These are phyloP conservation scores for Phlebopus sp. DNA, from an alignment of 1,284 basidiomycete genomes.

Conservation along the genomic window DNA sequence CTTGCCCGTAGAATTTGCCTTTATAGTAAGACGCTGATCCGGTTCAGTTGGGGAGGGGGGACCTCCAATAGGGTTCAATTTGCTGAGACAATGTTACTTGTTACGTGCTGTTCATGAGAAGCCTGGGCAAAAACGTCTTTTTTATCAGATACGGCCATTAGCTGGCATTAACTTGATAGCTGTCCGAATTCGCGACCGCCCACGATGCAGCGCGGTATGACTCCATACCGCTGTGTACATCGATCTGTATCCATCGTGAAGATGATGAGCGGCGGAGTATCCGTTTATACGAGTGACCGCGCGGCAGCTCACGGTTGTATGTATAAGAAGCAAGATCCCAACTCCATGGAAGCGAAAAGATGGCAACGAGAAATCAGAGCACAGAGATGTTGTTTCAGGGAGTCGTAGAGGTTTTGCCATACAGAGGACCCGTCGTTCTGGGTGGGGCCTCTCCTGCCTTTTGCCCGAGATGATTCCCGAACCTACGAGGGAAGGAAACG, in stretches of 20 bases:
- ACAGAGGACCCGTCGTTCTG: constrained; percentile 27
- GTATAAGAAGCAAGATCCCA: not conserved
- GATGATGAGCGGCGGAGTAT: not conserved
- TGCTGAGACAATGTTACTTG: not conserved
- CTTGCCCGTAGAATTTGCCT: not conserved
- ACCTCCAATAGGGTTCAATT: not conserved
- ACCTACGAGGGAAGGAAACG: constrained; percentile 11
- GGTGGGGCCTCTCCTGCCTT: constrained; percentile 18
- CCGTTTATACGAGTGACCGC: not conserved
- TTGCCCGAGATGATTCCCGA: constrained; percentile 7
- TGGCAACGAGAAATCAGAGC: constrained; percentile 1
- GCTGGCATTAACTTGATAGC: not conserved
- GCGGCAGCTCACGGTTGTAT: not conserved
- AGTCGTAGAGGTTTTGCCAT: constrained; percentile 12
- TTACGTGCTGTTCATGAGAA: not conserved
- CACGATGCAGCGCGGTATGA: not conserved
- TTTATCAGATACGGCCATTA: not conserved
- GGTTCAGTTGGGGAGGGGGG: not conserved
- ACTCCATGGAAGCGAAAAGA: not conserved
- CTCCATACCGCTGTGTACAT: not conserved
- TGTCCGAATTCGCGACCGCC: not conserved
- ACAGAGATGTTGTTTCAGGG: constrained; percentile 8
- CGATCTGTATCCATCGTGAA: not conserved
- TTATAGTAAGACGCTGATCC: not conserved
- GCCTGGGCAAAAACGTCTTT: not conserved